Evolutionary conservation across 768 basidiomycete species (phyloP).

Genomic region (Asterophora lycoperdoides): DNA sequence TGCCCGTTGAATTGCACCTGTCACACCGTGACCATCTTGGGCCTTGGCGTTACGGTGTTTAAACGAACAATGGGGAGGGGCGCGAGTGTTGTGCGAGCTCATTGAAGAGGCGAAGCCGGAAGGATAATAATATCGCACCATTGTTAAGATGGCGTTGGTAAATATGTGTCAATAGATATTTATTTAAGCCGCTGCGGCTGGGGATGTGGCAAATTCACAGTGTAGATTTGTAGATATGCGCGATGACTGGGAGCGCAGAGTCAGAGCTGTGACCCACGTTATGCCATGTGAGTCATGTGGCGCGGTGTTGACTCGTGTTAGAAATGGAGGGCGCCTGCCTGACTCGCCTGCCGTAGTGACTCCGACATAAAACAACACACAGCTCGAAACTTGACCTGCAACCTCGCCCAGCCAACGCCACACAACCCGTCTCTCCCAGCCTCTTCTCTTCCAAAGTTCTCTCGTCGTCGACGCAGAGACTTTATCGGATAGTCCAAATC

Average conservation of each 20-base stretch:
- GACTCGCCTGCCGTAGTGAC: constrained; percentile 21
- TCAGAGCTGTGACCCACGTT: neutral
- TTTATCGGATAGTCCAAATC: constrained; percentile 44
- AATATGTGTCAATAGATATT: constrained; percentile 1
- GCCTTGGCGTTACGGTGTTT: neutral
- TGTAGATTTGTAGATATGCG: no score
- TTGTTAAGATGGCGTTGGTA: neutral
- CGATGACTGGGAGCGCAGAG: neutral
- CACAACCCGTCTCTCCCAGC: no score
- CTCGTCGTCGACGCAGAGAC: constrained; percentile 31
- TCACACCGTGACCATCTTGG: constrained; percentile 11
- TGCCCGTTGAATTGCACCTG: constrained; percentile 11
- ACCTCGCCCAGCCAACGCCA: constrained; percentile 12
- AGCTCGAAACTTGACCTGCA: neutral
- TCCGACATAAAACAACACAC: constrained; percentile 9
- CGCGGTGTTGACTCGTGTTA: constrained; percentile 19
- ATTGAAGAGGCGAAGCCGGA: no score
- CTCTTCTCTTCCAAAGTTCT: constrained; percentile 14
- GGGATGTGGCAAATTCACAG: no score
- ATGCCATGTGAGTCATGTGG: constrained; percentile 22
- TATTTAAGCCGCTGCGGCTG: no score
- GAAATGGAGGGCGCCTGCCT: constrained; percentile 15
- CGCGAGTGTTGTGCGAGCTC: no score
- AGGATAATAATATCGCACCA: no score
- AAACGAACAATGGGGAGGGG: neutral